Base-by-base conservation (phyloP, 2,329 filamentous ascomycete genomes). In the Monosporascus sp. region DNA sequence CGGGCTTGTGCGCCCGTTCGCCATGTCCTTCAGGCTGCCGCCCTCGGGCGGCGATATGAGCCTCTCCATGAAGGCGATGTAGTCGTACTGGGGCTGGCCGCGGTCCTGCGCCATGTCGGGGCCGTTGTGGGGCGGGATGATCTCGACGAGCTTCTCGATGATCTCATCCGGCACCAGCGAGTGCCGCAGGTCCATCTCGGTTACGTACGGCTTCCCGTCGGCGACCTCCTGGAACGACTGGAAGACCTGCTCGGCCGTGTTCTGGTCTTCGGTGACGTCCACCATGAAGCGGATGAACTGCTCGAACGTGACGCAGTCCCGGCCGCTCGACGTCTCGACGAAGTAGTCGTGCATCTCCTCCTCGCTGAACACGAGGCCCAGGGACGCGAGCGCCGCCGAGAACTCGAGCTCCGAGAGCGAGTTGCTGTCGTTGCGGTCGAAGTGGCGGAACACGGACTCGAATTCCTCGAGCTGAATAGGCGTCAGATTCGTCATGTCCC, bases 201-300 rank as follows among this genome's bases (percentile, higher is more conserved):
- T 99, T 41, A 99, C 94, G 70, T 99, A 99, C 11, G 93, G 92
- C 78, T 99, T 99, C 60, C 94, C 94, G 74, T 99, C 94, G 18
- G 94, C 94, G 46, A 99, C 94, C 73, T 99, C 94, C 54, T 87
- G 85, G 82, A 99, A 99, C 59, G 89, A 95, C 74, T 99, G 93
- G 77, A 94, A 97, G 5, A 99, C 94, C 71, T 99, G 94, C 72
- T 97, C 94, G 14, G 94, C 94, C 4, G 92, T 97, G 70, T 99
- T 97, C 74, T 99, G 94, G 68, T 99, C 94, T 73, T 99, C 94
- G 14, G 94, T 99, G 49, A 97, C 94, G 63, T 96, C 91, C 48
- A 99, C 94, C 94, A 99, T 99, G 79, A 99, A 99, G 40, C 90
- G 86, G 69, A 99, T 99, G 68, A 99, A 99, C 72, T 97, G 93